Percentiles rank a stretch among this genome's conserved stretches.
Conservation (phyloP, 768 basidiomycete species). For the Leccinum uliginosum region DNA sequence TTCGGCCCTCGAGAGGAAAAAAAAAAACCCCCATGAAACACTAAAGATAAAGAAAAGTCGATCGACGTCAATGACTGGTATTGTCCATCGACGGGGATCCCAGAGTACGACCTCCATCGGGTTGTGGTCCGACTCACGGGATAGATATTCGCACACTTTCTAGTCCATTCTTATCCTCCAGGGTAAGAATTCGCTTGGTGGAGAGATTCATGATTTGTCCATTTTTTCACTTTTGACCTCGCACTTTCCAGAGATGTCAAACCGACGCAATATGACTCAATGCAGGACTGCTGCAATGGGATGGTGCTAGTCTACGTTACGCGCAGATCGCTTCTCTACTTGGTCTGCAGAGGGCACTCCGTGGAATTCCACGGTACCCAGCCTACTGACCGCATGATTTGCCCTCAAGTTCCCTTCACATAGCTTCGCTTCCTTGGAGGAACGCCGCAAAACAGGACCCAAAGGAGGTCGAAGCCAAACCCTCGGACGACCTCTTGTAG, state of each 20-base stretch:
- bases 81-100: slow-evolving; percentile 1
- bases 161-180: not conserved
- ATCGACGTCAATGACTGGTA: slow-evolving; percentile 3
- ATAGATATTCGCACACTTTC: not conserved
- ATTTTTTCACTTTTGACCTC: not conserved
- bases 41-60: not conserved
- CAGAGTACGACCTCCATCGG: slow-evolving; percentile 8
- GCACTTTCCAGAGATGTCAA: not conserved
- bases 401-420: slow-evolving; percentile 13
- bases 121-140: slow-evolving; percentile 7
- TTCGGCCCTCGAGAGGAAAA: slow-evolving; percentile 6
- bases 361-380: slow-evolving; percentile 20
- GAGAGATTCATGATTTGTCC: not conserved
- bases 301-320: not conserved
- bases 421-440: slow-evolving; percentile 16
- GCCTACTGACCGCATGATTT: slow-evolving; percentile 11
- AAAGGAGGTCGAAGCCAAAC: slow-evolving; percentile 13
- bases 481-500: slow-evolving; percentile 9
- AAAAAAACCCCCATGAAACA: not conserved
- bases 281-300: not conserved
- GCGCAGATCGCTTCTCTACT: slow-evolving; percentile 1
- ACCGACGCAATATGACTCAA: not conserved
- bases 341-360: slow-evolving; percentile 7
- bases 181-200: not conserved
- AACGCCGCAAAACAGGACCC: slow-evolving; percentile 20